A percentile compares a stretch with the other conserved stretches of the same genome.
Evolutionary conservation across 2,329 filamentous ascomycete species (phyloP).

Genomic region (Monosporascus sp.): DNA sequence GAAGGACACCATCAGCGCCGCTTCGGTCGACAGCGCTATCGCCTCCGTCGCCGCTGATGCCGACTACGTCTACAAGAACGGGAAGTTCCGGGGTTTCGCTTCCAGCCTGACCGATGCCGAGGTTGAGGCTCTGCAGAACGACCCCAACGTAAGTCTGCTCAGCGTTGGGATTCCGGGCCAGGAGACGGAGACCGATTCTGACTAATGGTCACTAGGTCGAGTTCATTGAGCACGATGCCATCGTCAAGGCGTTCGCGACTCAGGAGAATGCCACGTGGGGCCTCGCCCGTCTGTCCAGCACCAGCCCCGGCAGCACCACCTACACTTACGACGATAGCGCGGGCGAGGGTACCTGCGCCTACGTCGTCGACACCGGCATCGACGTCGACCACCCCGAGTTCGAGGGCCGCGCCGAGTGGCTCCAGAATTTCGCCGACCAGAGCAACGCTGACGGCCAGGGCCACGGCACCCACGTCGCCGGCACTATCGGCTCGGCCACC

Average conservation of each 20-base stretch:
- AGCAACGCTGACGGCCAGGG: slow-evolving; percentile 16
- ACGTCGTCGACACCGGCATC: slow-evolving; percentile 38
- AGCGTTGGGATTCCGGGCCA: not conserved
- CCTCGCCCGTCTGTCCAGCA: slow-evolving; percentile 17
- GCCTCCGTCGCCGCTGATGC: slow-evolving; percentile 21
- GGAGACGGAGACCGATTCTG: not conserved
- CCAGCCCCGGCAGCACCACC: slow-evolving; percentile 1
- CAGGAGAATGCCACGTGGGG: slow-evolving; percentile 17
- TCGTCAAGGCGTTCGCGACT: slow-evolving; percentile 20
- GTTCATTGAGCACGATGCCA: slow-evolving; percentile 29
- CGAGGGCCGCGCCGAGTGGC: slow-evolving; percentile 13
- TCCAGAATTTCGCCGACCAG: slow-evolving; percentile 13
- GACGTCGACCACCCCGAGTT: slow-evolving; percentile 23
- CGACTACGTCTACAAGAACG: slow-evolving; percentile 26
- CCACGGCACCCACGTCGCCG: slow-evolving; percentile 29
- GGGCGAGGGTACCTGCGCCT: slow-evolving; percentile 23
- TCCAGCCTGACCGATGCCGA: slow-evolving; percentile 38
- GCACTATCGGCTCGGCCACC: slow-evolving; percentile 1
- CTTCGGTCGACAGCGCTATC: slow-evolving; percentile 18
- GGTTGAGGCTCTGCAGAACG: slow-evolving; percentile 33
- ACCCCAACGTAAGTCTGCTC: slow-evolving; percentile 31
- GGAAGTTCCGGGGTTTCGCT: slow-evolving; percentile 36
- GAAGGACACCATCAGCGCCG: slow-evolving; percentile 26
- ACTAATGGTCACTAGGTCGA: slow-evolving; percentile 20
- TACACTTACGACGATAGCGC: slow-evolving; percentile 12